These are phyloP conservation scores for Carex myosuroides DNA, from an alignment of 176 grass and related monocot species.

Conservation along the genomic window DNA sequence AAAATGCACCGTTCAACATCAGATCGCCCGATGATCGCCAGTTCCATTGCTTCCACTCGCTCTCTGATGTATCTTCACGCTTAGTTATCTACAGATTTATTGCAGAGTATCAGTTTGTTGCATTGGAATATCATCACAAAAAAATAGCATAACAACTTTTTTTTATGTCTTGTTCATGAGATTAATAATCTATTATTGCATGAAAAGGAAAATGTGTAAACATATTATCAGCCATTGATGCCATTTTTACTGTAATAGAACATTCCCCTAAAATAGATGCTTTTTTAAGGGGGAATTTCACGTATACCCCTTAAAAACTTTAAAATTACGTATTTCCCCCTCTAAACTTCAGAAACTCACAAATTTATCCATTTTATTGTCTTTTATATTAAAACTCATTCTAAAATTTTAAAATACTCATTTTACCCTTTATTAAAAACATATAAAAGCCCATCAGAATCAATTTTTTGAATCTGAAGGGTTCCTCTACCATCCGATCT, in stretches of 20 bases:
- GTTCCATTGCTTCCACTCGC: constrained; percentile 20
- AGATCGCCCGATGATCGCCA: constrained; percentile 21
- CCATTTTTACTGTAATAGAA: not conserved
- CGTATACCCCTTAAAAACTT: too few species aligned
- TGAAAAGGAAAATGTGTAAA: not conserved
- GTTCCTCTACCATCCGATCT: too few species aligned
- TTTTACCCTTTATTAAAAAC: too few species aligned
- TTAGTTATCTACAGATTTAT: constrained; percentile 7
- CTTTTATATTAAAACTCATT: too few species aligned
- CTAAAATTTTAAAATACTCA: too few species aligned
- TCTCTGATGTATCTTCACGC: not conserved
- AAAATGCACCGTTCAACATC: constrained; percentile 16
- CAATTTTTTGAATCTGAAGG: too few species aligned
- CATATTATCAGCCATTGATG: not conserved
- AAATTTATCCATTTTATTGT: too few species aligned
- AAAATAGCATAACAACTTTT: not conserved
- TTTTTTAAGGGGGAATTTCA: too few species aligned
- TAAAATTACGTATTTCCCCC: too few species aligned
- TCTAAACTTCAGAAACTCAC: too few species aligned
- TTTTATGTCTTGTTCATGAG: not conserved
- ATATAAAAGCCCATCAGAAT: too few species aligned
- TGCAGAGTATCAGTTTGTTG: not conserved
- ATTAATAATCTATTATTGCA: not conserved
- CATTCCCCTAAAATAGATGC: not conserved
- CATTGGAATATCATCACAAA: not conserved